These are phyloP conservation scores for Xylaria sp. DNA, from an alignment of 2,329 filamentous ascomycete species.

Conservation along the genomic window DNA sequence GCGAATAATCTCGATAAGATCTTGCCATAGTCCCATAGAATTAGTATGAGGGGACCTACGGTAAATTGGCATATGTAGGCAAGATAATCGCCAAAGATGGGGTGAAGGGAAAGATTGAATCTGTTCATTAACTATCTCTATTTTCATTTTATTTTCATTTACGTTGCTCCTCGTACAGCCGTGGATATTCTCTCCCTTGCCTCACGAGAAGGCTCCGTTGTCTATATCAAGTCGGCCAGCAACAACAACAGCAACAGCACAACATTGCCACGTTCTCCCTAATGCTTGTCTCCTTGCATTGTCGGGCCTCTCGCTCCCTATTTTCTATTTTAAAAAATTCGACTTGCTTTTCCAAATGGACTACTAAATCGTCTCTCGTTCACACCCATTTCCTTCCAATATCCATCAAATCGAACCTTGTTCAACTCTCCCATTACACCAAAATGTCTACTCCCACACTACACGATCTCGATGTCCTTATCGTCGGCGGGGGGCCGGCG, in stretches of 20 bases:
- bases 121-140: not conserved
- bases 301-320: not conserved
- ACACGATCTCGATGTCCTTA: constrained; percentile 34
- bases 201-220: not conserved
- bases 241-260: not conserved
- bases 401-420: not conserved
- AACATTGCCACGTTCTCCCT: not conserved
- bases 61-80: too few relatives aligned
- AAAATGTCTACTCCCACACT: constrained; percentile 3
- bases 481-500: constrained; percentile 41
- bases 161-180: not conserved
- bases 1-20: constrained; percentile 41
- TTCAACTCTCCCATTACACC: not conserved
- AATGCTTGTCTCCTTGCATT: not conserved
- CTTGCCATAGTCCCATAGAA: not conserved
- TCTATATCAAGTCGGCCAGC: not conserved
- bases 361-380: too few relatives aligned
- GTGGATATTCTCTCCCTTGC: not conserved
- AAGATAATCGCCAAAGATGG: not conserved
- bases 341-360: not conserved
- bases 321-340: not conserved
- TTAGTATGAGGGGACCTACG: not conserved
- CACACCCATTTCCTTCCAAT: not conserved
- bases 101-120: not conserved
- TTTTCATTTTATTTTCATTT: not conserved